Evolutionary conservation across 768 basidiomycete species (phyloP), one percentile per base, ranked within the genome.

Genomic region (Podaxis sp.): DNA sequence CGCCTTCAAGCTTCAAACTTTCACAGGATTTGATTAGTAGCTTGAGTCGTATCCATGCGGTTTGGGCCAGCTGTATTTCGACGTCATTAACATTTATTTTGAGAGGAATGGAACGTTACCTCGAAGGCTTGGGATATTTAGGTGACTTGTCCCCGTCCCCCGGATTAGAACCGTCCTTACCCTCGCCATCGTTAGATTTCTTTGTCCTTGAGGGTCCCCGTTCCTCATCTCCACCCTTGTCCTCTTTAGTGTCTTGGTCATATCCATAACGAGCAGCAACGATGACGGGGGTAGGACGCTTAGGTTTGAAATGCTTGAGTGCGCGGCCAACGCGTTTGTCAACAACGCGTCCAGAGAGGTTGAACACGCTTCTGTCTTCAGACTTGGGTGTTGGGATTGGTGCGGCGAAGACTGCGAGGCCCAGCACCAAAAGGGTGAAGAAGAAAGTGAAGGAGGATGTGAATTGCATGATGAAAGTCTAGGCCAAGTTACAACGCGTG

Each of bases 401-500:
- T 44, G 61, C 52, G 23, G 61, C 55, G 16, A 61, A 42, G 37
- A 53, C 58, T 1, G 62, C 53, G 10, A 61, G 25, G 40, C 61
- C 48, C 55, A 65, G 48, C 13, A 62, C 18, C 38, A 63, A 47
- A 61, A 69, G 50, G n/a, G 63, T 60, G 56, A 69, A 47, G 53
- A 64, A 55, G 44, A 62, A 50, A 35, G 65, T 46, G 52, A 62
- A 38, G 23, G 61, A 61, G 23, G 64, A 51, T 23, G 62, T 61
- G 10, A 61, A 16, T 5, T 21, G 55, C 44, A 40, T n/a, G 47
- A 28, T 55, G 53, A 40, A 50, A n/a, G 27, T 32, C 38, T 51
- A 35, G 14, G 57, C 53, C 4, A 61, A 50, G 11, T 54, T 63
- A 44, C 5, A 53, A 48, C 14, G 55, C 21, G 25, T 36, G 46